Conservation (phyloP, 495 filamentous ascomycete genomes). For the Pyrenopolyporus hunteri region DNA sequence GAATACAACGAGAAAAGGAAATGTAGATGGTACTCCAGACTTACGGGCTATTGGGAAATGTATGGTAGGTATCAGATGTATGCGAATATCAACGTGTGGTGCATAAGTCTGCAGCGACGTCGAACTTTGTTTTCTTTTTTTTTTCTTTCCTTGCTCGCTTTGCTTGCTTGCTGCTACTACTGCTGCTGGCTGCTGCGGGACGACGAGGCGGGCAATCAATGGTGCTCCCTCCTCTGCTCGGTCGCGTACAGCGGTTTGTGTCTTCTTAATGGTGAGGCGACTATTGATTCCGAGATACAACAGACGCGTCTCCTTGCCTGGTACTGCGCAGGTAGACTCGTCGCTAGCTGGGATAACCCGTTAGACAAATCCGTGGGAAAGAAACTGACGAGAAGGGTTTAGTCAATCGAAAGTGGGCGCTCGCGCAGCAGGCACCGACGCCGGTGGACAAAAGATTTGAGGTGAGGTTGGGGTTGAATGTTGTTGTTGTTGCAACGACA, state of each 20-base stretch:
- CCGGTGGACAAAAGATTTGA: slow-evolving; percentile 21
- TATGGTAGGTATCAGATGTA: background rate
- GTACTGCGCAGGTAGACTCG: slow-evolving; percentile 14
- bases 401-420: slow-evolving; percentile 23
- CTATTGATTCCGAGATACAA: slow-evolving; percentile 15
- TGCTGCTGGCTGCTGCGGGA: slow-evolving; percentile 23
- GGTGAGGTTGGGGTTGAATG: slow-evolving; percentile 23
- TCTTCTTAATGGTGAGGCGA: slow-evolving; percentile 11
- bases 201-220: slow-evolving; percentile 19
- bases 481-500: slow-evolving; percentile 32
- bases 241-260: slow-evolving; percentile 34
- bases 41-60: slow-evolving; percentile 22
- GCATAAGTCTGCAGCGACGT: slow-evolving; percentile 26
- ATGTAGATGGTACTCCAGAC: slow-evolving; percentile 36
- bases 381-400: slow-evolving; percentile 33
- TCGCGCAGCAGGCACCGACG: slow-evolving; percentile 23
- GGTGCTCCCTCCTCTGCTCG: background rate
- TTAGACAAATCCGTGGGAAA: slow-evolving; percentile 16
- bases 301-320: slow-evolving; percentile 18
- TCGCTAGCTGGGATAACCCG: slow-evolving; percentile 15
- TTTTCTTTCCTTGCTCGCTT: background rate
- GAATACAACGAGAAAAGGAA: slow-evolving; percentile 18
- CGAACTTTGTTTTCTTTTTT: slow-evolving; percentile 27
- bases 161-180: too few species aligned
- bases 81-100: background rate